Conservation (phyloP, 768 basidiomycete genomes). For the Paxillus rubicundulus region DNA sequence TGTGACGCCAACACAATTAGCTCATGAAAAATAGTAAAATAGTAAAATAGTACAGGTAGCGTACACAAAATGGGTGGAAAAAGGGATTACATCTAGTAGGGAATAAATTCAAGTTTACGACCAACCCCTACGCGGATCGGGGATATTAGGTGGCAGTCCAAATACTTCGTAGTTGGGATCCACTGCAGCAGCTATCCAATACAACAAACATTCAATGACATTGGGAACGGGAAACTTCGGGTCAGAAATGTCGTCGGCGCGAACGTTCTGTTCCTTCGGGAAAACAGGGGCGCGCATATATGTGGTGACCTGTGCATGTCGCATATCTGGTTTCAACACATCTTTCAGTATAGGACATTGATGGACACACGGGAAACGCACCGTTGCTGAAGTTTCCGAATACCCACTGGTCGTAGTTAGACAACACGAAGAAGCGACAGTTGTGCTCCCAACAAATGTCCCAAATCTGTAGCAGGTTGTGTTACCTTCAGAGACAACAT, state of each 20-base stretch:
- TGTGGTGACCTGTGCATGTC: constrained; percentile 8
- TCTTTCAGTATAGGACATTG: not conserved
- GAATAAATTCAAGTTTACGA: too few relatives aligned
- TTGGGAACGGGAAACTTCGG: constrained; percentile 4
- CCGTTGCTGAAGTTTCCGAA: constrained; percentile 12
- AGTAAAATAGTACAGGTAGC: too few relatives aligned
- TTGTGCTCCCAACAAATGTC: constrained; percentile 8
- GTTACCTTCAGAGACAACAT: not conserved
- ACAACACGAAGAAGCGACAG: constrained; percentile 15
- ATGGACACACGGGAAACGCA: not conserved
- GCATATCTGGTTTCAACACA: constrained; percentile 2
- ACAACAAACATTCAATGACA: constrained; percentile 7
- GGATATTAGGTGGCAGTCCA: not conserved
- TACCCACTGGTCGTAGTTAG: constrained; percentile 16
- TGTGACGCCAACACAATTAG: too few relatives aligned
- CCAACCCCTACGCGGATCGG: not conserved
- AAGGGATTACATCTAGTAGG: too few relatives aligned
- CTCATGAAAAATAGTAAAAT: too few relatives aligned
- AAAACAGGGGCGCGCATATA: constrained; percentile 12
- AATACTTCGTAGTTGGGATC: not conserved
- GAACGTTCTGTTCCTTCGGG: not conserved
- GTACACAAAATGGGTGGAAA: too few relatives aligned
- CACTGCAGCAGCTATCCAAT: constrained; percentile 11
- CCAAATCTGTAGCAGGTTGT: constrained; percentile 11
- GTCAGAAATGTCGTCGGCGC: not conserved